A percentile compares a stretch with the other conserved stretches of the same genome.
Conservation (phyloP, 257 asterid species). For the Lycium ferocissimum region DNA sequence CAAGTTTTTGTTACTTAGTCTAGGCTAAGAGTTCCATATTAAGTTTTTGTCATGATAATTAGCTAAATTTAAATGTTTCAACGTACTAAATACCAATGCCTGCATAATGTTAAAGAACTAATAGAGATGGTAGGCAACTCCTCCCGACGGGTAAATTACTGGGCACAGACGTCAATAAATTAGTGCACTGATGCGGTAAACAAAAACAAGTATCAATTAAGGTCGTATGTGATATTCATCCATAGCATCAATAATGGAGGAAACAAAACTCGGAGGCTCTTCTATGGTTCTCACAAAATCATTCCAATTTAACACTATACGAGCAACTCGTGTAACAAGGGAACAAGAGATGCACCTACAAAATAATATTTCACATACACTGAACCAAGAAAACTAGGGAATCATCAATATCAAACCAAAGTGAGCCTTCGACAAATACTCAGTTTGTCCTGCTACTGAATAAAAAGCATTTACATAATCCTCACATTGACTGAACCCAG, state of each 20-base stretch:
- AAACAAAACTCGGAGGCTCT: slow-evolving; percentile 16
- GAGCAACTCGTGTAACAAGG: not conserved
- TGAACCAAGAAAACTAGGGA: slow-evolving; percentile 65
- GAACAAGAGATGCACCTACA: slow-evolving; percentile 1
- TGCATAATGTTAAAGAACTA: not conserved
- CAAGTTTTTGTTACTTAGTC: not conserved
- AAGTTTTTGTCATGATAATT: not conserved
- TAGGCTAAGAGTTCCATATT: too few relatives aligned
- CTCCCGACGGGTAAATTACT: not conserved
- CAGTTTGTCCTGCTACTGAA: slow-evolving; percentile 61
- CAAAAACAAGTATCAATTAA: not conserved
- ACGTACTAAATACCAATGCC: not conserved
- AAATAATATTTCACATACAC: slow-evolving; percentile 50
- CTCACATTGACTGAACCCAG: slow-evolving; percentile 65
- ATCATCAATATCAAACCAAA: slow-evolving; percentile 44
- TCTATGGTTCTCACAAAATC: not conserved
- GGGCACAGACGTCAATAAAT: not conserved
- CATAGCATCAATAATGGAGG: not conserved
- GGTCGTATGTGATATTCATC: not conserved
- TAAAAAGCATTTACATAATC: slow-evolving; percentile 71
- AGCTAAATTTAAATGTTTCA: not conserved
- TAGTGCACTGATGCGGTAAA: not conserved
- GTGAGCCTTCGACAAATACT: not conserved
- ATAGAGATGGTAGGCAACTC: not conserved
- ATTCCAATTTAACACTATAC: not conserved